These are phyloP conservation scores for Lactarius sp. DNA, from an alignment of 768 basidiomycete genomes.

Conservation along the genomic window DNA sequence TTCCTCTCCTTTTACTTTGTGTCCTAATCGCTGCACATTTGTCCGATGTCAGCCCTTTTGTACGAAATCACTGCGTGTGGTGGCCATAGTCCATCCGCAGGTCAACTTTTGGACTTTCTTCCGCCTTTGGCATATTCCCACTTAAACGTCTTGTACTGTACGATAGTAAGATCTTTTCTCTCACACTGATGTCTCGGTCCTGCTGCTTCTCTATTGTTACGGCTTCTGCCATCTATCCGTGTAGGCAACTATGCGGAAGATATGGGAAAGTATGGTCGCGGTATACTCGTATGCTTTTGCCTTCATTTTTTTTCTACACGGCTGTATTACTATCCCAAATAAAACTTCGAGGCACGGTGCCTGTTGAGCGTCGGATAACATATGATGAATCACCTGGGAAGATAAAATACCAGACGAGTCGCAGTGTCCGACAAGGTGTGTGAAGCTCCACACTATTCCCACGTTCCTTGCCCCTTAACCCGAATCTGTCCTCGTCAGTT, in stretches of 20 bases:
- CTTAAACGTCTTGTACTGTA: slow-evolving; percentile 16
- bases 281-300: slow-evolving; percentile 9
- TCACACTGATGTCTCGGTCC: background rate
- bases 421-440: too few relatives aligned
- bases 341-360: background rate
- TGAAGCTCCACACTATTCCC: background rate
- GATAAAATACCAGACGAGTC: too few relatives aligned
- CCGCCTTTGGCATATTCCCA: slow-evolving; percentile 14
- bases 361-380: too few relatives aligned
- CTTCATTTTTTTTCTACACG: background rate
- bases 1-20: background rate
- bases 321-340: slow-evolving; percentile 20
- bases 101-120: slow-evolving; percentile 9
- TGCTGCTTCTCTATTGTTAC: background rate
- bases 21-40: slow-evolving; percentile 16
- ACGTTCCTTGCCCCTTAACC: background rate
- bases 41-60: slow-evolving; percentile 7
- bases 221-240: slow-evolving; percentile 1
- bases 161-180: background rate
- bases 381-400: background rate
- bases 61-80: slow-evolving; percentile 9
- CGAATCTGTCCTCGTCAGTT: background rate
- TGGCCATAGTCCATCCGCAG: slow-evolving; percentile 8
- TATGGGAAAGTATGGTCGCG: background rate
- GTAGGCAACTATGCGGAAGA: slow-evolving; percentile 7